Base-by-base conservation (phyloP, 208 protist species). In the Acanthamoeba triangularis region DNA sequence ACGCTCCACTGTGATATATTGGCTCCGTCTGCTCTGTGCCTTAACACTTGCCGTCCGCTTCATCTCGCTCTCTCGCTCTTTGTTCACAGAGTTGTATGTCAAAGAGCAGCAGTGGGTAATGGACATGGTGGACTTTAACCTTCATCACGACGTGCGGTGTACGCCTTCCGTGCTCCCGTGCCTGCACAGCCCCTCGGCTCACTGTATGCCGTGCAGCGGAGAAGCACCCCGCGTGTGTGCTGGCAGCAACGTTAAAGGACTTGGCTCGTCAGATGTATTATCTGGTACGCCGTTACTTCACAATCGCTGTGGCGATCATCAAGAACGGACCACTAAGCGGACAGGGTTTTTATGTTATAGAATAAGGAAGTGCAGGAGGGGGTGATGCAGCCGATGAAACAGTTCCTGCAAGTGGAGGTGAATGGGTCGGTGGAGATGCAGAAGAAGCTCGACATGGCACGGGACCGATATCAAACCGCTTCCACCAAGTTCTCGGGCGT, bases 121-220 rank as follows among this genome's bases (percentile, higher is more conserved):
- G 87, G 87, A 93, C 37, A 93, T 93, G 87, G 52, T 93, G 3
- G 87, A 93, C 87, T 93, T 93, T 30, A 93, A 93, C 87, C 37
- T 93, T 28, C 87, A 93, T 30, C 87, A 93, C 28, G 87, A 54
- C 16, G 63, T 93, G 54, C 33, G 63, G 8, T n/a, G 87, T 93
- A 76, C 61, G 87, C 25, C 20, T 14, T 63, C 82, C 33, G 4
- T 52, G 5, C 52, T 37, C 11, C 35, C 37, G 23, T 56, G 44
- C 4, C 11, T n/a, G 6, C 37, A 56, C 37, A 47, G n/a, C 3
- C 41, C 10, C n/a, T 59, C 18, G 18, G 33, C 14, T 25, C 18
- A 65, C 49, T 90, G 20, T 11, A 3, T 28, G 16, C 13, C 30
- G 20, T 25, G 72, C n/a, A 88, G 80, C 30, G 23, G 80, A 63